Conservation (phyloP, 306 rosid species). For the Cucurbita moschata region DNA sequence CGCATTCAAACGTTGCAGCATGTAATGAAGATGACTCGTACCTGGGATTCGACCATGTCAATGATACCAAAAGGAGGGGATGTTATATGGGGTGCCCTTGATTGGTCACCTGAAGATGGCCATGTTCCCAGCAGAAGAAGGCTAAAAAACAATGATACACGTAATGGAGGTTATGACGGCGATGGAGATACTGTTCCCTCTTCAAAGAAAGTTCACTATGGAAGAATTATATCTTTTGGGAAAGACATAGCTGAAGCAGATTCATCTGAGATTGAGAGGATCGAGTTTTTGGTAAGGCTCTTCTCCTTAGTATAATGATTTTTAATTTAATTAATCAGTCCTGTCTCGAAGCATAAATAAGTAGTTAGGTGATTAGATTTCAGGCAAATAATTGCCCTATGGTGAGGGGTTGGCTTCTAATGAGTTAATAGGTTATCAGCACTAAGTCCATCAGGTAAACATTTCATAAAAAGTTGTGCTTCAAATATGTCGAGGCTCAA, state of each 20-base stretch:
- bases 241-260: constrained; percentile 58
- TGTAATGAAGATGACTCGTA: constrained; percentile 71
- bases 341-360: neutral
- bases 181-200: constrained; percentile 9
- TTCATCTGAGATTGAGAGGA: constrained; percentile 37
- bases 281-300: constrained; percentile 46
- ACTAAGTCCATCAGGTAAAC: neutral
- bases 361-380: neutral
- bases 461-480: neutral
- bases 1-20: constrained; percentile 73
- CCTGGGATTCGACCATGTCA: constrained; percentile 89
- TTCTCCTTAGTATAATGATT: neutral
- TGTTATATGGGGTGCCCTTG: constrained; percentile 74
- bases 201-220: constrained; percentile 31
- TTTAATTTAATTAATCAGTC: neutral
- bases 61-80: constrained; percentile 89
- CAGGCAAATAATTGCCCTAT: neutral
- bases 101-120: constrained; percentile 78
- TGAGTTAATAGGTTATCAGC: neutral
- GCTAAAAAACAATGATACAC: constrained; percentile 17
- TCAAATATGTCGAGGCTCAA: neutral
- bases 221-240: constrained; percentile 71
- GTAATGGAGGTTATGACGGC: constrained; percentile 14
- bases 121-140: constrained; percentile 25
- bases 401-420: neutral